These are phyloP conservation scores for Apiotrichum domesticum DNA, from an alignment of 1,284 basidiomycete species.

Conservation along the genomic window DNA sequence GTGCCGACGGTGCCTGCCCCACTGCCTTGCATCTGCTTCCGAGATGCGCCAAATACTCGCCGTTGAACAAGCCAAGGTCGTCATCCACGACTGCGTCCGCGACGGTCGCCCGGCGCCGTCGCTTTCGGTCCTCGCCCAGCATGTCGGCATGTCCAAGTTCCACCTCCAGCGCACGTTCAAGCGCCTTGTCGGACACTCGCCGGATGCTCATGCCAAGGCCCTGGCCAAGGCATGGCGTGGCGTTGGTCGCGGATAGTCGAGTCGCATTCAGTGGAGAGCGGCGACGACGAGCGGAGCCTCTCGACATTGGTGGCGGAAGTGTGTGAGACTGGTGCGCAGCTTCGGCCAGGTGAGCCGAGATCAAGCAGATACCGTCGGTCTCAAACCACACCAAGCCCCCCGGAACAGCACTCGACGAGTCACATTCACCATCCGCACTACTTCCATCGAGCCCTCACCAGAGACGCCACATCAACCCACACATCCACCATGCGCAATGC, in stretches of 20 bases:
- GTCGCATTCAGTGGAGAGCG: no score
- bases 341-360: no score
- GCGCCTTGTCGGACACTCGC: constrained; percentile 4
- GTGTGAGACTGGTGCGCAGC: no score
- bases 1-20: constrained; percentile 7
- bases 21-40: constrained; percentile 2
- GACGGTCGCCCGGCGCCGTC: constrained; percentile 2
- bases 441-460: no score
- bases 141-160: constrained; percentile 7
- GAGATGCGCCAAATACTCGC: constrained; percentile 5
- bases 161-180: constrained; percentile 10
- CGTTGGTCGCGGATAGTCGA: background rate
- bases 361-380: no score
- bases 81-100: constrained; percentile 4
- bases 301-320: no score
- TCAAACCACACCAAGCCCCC: no score
- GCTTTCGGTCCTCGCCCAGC: background rate
- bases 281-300: no score
- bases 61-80: constrained; percentile 4
- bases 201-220: constrained; percentile 2
- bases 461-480: no score
- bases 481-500: no score
- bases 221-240: constrained; percentile 3
- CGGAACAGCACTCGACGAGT: no score
- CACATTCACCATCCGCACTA: no score